Percentiles rank a stretch among this genome's conserved stretches.
Conservation (phyloP, 1,284 basidiomycete species). For the Naganishia sp. region DNA sequence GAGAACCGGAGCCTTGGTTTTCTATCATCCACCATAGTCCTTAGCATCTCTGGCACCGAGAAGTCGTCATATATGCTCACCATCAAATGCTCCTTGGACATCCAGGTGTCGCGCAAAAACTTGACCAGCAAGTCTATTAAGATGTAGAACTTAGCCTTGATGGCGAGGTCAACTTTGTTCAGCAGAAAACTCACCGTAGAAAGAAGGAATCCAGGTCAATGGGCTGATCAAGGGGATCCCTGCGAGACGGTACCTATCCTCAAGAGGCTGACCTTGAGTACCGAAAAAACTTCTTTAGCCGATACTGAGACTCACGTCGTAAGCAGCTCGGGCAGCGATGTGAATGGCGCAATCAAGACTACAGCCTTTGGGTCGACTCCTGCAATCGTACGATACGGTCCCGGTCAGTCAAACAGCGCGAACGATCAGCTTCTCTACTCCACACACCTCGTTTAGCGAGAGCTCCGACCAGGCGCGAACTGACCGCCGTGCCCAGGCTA, state of each 20-base stretch:
- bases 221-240: constrained; percentile 45
- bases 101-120: constrained; percentile 40
- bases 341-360: constrained; percentile 49
- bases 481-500: constrained; percentile 80
- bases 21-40: constrained; percentile 48
- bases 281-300: too few species aligned
- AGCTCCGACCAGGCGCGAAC: constrained; percentile 48
- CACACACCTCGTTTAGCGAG: constrained; percentile 43
- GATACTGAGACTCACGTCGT: constrained; percentile 37
- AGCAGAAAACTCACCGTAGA: constrained; percentile 37
- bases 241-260: constrained; percentile 44
- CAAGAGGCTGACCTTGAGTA: not conserved
- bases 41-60: not conserved
- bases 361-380: constrained; percentile 44
- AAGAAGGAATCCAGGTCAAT: constrained; percentile 37
- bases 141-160: not conserved
- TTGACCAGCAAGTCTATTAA: constrained; percentile 40
- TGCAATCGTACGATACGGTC: constrained; percentile 8
- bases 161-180: not conserved
- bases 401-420: not conserved
- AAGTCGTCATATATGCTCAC: constrained; percentile 33
- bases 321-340: constrained; percentile 45
- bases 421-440: not conserved
- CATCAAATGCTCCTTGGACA: constrained; percentile 39
- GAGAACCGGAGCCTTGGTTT: constrained; percentile 67